phyloP scores from a whole-genome alignment of 2,329 filamentous ascomycete species.

The Diaporthe sp. region DNA sequence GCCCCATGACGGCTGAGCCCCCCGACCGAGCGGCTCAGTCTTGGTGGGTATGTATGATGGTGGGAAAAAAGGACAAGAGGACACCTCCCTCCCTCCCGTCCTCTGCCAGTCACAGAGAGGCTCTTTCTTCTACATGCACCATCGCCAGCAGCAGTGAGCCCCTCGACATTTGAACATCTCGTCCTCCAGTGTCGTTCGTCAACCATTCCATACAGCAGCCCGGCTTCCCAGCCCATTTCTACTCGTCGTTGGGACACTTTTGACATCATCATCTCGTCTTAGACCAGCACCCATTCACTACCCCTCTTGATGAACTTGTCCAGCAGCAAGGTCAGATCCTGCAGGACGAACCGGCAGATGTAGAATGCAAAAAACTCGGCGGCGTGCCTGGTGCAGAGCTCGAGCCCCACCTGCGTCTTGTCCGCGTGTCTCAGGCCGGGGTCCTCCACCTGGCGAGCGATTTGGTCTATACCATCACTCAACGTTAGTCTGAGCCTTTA shows the following conservation, averaged over 20 bases:
- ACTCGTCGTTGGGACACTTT: not conserved
- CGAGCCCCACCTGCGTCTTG: constrained; percentile 93
- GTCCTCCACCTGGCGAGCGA: constrained; percentile 95
- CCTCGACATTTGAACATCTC: not conserved
- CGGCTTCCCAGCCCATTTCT: too few relatives aligned
- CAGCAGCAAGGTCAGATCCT: constrained; percentile 84
- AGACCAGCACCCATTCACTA: constrained; percentile 84
- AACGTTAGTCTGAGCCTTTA: not conserved
- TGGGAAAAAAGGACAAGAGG: not conserved
- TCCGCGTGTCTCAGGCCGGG: constrained; percentile 91
- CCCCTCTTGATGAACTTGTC: constrained; percentile 98
- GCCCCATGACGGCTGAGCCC: not conserved
- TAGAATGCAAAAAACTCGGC: constrained; percentile 99
- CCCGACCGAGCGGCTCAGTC: not conserved
- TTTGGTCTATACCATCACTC: constrained; percentile 74
- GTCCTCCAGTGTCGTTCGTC: not conserved
- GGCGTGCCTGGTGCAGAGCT: constrained; percentile 91
- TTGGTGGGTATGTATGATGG: not conserved
- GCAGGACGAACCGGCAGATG: constrained; percentile 92
- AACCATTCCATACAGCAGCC: not conserved
- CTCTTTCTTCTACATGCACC: too few relatives aligned
- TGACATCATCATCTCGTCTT: constrained; percentile 15
- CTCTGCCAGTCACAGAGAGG: not conserved
- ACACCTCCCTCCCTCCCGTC: not conserved
- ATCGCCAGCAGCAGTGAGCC: not conserved